Base-by-base conservation (phyloP, 1,284 basidiomycete species). In the Boletus calvinii region DNA sequence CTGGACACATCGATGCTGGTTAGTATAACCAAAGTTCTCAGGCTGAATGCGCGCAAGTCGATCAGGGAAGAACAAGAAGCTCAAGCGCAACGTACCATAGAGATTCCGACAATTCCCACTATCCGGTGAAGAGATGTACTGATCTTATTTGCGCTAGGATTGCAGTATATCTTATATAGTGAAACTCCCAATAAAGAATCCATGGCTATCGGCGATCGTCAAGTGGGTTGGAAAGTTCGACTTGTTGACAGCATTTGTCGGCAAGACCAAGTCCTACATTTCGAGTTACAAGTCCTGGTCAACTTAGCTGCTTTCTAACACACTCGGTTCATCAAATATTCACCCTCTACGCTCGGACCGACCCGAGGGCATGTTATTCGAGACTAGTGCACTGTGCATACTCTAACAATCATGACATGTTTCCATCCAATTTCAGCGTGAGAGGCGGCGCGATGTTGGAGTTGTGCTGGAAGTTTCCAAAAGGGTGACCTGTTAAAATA, bases 41-140 rank as follows among this genome's bases (percentile, higher is more conserved):
- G 56, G 24, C 12, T 64, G 30, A 61, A 64, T 26, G 54, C 60
- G 0, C 57, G 58, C 34, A 48, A 53, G 30, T 6, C 34, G 2
- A 62, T 58, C 12, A 51, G 57, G n/a, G 58, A 61, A 1, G 38
- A 39, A n/a, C 49, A 30, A 11, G 34, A 50, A 47, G 56, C 47
- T 4, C 18, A 32, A 10, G 41, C 44, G 2, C 38, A 49, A 24
- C 34, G 22, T 22, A 3, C 46, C 6, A 60, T 58, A 45, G 45
- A 60, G 29, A 32, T 64, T 18, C 47, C 60, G 2, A 55, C 57
- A 0, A 36, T 62, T 5, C 12, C 52, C 0, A 57, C 52, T 5
- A 47, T 55, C 22, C 18, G 5, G 6, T 60, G 36, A 58, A 6
- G 26, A 26, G 26, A 7, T 26, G 26, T 26, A 26, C 3, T 17